These are phyloP conservation scores for Mycena crocata DNA, from an alignment of 768 basidiomycete genomes.

Conservation along the genomic window DNA sequence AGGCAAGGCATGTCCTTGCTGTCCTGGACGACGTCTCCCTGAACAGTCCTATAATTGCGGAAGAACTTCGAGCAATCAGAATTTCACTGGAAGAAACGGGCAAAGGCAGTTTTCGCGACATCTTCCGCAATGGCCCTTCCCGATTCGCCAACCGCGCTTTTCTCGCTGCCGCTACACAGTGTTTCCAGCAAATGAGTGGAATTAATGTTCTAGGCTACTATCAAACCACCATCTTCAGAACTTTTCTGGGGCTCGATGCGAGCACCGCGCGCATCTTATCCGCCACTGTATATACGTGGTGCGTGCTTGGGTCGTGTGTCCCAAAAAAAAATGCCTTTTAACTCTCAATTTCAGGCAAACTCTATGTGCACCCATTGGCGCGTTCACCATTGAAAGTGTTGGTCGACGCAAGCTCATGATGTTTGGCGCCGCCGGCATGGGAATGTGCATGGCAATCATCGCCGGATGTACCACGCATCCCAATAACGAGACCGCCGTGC, in stretches of 20 bases:
- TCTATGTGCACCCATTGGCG: constrained; percentile 31
- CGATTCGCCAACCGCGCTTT: constrained; percentile 35
- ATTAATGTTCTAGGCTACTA: constrained; percentile 35
- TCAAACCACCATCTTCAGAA: constrained; percentile 31
- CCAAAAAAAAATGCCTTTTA: neutral
- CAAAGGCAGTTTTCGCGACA: constrained; percentile 33
- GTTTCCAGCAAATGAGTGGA: constrained; percentile 34
- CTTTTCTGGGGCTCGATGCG: constrained; percentile 25
- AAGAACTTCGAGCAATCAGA: constrained; percentile 29
- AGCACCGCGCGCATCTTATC: constrained; percentile 27
- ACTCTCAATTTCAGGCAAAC: constrained; percentile 23
- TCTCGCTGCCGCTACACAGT: constrained; percentile 29
- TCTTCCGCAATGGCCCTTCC: constrained; percentile 31
- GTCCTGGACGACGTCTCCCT: constrained; percentile 26
- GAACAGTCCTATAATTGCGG: constrained; percentile 22
- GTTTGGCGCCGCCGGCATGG: constrained; percentile 31
- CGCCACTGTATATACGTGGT: constrained; percentile 33
- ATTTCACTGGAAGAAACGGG: constrained; percentile 31
- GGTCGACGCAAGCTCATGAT: constrained; percentile 34
- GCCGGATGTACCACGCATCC: constrained; percentile 27
- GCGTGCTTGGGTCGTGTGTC: neutral
- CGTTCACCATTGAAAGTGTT: constrained; percentile 31
- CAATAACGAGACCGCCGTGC: constrained; percentile 25
- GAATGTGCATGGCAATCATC: constrained; percentile 31
- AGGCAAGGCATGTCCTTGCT: constrained; percentile 33